Percentiles rank a stretch among this genome's conserved stretches.
These are phyloP conservation scores for Colletotrichum endophyticum DNA, from an alignment of 2,329 filamentous ascomycete species.

Conservation along the genomic window DNA sequence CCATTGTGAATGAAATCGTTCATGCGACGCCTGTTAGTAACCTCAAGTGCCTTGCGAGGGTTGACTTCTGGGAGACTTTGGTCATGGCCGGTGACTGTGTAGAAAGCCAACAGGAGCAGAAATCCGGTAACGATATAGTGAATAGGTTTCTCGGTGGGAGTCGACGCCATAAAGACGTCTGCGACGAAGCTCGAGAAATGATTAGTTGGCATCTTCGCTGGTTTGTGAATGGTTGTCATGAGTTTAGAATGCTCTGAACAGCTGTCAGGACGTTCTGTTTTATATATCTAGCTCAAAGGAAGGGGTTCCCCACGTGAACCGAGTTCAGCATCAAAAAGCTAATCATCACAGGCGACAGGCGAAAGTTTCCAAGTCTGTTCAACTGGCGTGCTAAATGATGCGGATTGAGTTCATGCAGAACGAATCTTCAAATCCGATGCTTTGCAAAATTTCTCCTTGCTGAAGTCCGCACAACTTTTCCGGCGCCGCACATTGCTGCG, in stretches of 20 bases:
- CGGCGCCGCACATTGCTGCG: accelerated
- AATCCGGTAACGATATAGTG: not conserved
- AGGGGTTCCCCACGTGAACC: accelerated
- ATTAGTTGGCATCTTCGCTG: too few relatives aligned
- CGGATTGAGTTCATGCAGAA: too few relatives aligned
- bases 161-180: too few relatives aligned
- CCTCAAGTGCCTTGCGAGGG: not conserved
- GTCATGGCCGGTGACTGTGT: not conserved
- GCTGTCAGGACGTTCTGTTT: too few relatives aligned
- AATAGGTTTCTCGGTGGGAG: not conserved
- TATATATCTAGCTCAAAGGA: too few relatives aligned
- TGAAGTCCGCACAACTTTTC: too few relatives aligned
- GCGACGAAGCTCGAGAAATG: accelerated
- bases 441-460: accelerated
- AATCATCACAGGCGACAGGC: too few relatives aligned
- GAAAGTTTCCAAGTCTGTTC: too few relatives aligned
- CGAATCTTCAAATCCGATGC: too few relatives aligned
- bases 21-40: not conserved
- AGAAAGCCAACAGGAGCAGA: not conserved
- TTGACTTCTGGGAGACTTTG: not conserved
- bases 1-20: not conserved
- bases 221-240: accelerated
- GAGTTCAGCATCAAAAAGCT: too few relatives aligned
- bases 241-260: too few relatives aligned
- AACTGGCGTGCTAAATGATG: accelerated